Evolutionary conservation across 805 yeast genomes (phyloP).

Genomic region (Tetrapisispora taiwanensis): DNA sequence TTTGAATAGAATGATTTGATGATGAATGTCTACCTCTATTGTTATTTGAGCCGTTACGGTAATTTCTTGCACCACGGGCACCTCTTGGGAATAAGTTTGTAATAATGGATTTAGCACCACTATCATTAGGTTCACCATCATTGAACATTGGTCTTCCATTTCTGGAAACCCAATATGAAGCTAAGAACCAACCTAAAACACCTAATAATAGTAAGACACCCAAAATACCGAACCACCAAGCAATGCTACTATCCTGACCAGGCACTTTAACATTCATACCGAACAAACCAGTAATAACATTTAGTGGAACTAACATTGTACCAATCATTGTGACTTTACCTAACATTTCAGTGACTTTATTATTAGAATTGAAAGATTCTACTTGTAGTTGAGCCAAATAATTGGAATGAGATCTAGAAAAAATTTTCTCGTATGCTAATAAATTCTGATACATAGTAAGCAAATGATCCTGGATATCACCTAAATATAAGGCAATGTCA

Average conservation of each 20-base stretch:
- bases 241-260: conserved; percentile 42
- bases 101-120: conserved; percentile 29
- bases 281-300: conserved; percentile 80
- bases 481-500: conserved; percentile 83
- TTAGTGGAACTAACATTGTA: conserved; percentile 82
- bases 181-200: conserved; percentile 31
- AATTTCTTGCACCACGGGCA: conserved; percentile 1
- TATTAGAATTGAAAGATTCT: conserved; percentile 77
- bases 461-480: conserved; percentile 95
- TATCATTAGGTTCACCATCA: conserved; percentile 27
- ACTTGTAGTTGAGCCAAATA: conserved; percentile 91
- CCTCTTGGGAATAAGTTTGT: conserved; percentile 16
- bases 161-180: conserved; percentile 33
- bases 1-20: conserved; percentile 10
- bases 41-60: conserved; percentile 2
- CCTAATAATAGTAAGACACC: conserved; percentile 40
- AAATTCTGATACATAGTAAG: conserved; percentile 91
- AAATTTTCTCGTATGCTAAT: conserved; percentile 83
- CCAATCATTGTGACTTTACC: conserved; percentile 86
- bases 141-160: conserved; percentile 22
- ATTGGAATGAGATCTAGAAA: conserved; percentile 83
- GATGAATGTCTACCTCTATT: background rate
- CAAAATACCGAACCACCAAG: conserved; percentile 63
- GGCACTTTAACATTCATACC: conserved; percentile 94
- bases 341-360: conserved; percentile 74